Base-by-base conservation (phyloP, 2,329 filamentous ascomycete species). In the Paraphoma sp. region DNA sequence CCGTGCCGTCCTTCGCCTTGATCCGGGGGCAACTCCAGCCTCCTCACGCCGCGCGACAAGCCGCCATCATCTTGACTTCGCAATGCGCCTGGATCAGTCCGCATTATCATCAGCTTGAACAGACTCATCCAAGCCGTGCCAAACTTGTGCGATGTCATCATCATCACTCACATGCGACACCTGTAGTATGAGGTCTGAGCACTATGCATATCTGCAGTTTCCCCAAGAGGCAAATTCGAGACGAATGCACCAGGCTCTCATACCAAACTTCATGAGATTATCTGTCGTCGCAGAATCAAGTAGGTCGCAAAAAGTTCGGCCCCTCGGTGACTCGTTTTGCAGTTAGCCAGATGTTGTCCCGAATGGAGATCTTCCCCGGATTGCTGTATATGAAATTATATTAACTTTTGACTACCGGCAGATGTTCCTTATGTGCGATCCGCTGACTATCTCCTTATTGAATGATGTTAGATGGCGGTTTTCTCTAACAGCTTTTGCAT, bases 401-500 rank as follows among this genome's bases (percentile, higher is more conserved):
- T 48, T 43, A 30, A 28, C 43, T 36, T 12, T 29, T 47, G 50
- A 51, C 44, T 16, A 43, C 45, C 62, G 62, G 62, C 57, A 64
- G 12, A 38, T 53, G 51, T 63, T 51, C 31, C 12, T 53, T 46
- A 51, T 47, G 48, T 55, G 51, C 47, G 48, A 49, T 56, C 61
- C 45, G 49, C 40, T 41, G 23, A 43, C 18, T 11, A 5, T 55
- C 36, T 40, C 30, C 49, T 48, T 47, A 38, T 46, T 48, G 57
- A 53, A 64, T 64, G 54, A 62, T 51, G 33, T 31, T 48, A 43
- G 47, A 48, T 53, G 48, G 49, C 47, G 36, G 45, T 48, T 23
- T 17, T 48, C 38, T 36, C 45, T 41, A 36, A 46, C 51, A 18
- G 43, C 45, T 36, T 28, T 43, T 41, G 38, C 51, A 28, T 31